Percentiles rank a stretch among this genome's conserved stretches.
phyloP scores from a whole-genome alignment of 1,139 yeast species.

The Hansenula anomala region DNA sequence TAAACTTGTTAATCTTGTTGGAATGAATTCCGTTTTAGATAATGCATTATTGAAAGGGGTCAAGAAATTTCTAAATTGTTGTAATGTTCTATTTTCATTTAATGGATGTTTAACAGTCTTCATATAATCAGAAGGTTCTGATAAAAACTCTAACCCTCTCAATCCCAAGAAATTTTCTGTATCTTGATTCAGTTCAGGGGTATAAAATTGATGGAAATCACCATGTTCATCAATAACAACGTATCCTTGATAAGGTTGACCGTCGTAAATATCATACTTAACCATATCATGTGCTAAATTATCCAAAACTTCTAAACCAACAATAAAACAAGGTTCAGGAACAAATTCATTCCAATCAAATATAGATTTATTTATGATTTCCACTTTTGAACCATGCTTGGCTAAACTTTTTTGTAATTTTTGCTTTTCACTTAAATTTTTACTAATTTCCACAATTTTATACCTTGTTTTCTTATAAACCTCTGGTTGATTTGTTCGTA shows the following conservation, averaged over 20 bases:
- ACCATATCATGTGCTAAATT: constrained; percentile 81
- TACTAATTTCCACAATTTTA: constrained; percentile 72
- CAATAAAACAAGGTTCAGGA: constrained; percentile 69
- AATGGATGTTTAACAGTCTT: constrained; percentile 14
- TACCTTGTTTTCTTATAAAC: constrained; percentile 65
- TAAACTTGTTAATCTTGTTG: constrained; percentile 67
- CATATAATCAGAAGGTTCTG: constrained; percentile 16
- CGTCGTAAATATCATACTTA: constrained; percentile 65
- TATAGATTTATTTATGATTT: constrained; percentile 67
- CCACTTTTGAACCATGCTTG: constrained; percentile 39
- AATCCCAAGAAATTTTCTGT: constrained; percentile 49
- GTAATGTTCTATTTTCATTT: constrained; percentile 10
- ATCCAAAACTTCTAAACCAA: constrained; percentile 83
- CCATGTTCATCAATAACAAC: constrained; percentile 72
- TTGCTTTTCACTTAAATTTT: constrained; percentile 65
- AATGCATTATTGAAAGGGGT: constrained; percentile 65
- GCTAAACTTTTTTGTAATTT: constrained; percentile 18
- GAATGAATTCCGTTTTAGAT: constrained; percentile 75
- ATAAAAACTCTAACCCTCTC: constrained; percentile 42
- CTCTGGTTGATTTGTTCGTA: constrained; percentile 62
- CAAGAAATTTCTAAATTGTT: constrained; percentile 29
- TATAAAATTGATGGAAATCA: constrained; percentile 71
- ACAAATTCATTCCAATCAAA: constrained; percentile 68
- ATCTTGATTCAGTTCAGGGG: constrained; percentile 63
- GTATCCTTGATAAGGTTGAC: constrained; percentile 72